Base-by-base conservation (phyloP, 192 early-diverging fungal species). In the Entomortierella parvispora region DNA sequence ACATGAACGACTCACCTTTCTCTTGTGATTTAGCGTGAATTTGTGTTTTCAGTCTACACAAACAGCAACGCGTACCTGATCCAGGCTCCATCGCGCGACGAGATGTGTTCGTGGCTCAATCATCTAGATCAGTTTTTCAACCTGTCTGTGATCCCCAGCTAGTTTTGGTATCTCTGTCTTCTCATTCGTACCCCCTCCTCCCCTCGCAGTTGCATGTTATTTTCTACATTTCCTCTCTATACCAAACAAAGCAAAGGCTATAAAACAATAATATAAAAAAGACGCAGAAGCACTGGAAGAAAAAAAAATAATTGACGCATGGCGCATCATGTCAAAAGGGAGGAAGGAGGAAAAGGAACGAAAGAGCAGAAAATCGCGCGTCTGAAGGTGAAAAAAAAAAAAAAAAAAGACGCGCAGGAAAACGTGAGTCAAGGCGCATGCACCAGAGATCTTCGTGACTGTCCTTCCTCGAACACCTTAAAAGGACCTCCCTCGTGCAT, bases 1-100 rank as follows among this genome's bases (percentile, higher is more conserved):
- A 28, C 31, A 14, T 25, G 33, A 40, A 15, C 17, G 33, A 23
- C 37, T 58, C 58, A 40, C 3, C 43, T 48, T 57, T 62, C 23
- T 44, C 14, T 63, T 45, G 34, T 56, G 53, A 32, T 77, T 50
- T 80, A 90, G 82, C 84, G 86, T 20, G 76, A 81, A 28, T 62
- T 85, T 65, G 86, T 92, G n/a, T 94, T 93, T 81, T 76, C 91
- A n/a, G 65, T 94, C 31, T 89, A 90, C 65, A 87, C 88, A 18
- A 82, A 81, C 42, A 90, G 87, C 45, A 88, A 86, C 50, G 79
- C 85, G 37, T 89, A 87, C 60, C 80, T 91, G 29, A 53, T 94
- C 49, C 91, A 94, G 67, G 90, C 92, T 5, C 45, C 80, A 12
- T 84, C 84, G 3, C 80, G 81, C 29, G 62, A 79, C 23, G 90